Base-by-base conservation (phyloP, 1,139 yeast genomes). In the Lodderomyces beijingensis region DNA sequence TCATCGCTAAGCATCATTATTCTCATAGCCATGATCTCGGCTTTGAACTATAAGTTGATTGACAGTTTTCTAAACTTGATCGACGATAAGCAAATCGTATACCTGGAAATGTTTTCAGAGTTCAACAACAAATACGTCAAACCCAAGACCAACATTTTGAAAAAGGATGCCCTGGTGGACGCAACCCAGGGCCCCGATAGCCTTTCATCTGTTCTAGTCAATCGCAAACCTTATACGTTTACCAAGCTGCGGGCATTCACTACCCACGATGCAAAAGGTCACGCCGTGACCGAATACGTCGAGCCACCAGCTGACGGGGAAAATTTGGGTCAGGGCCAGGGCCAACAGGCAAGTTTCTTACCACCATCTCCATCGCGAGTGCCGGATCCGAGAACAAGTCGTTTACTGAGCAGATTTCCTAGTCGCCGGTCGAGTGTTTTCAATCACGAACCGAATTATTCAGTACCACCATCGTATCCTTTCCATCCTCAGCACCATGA, bases 101-200 rank as follows among this genome's bases (percentile, higher is more conserved):
- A 70, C 41, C 75, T 71, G 40, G 87, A 82, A 45, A 74, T 77
- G 47, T 64, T 79, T 39, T 70, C 68, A 22, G 93, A 83, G 46
- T 79, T 79, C 47, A 74, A 79, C 43, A 58, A 66, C 27, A 82
- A 82, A 49, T 75, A 69, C 41, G 83, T 82, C n/a, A 69, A 70
- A 31, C 88, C 89, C 3, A 70, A 71, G 34, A 57, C 75, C 1
- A 66, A 77, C 5, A 65, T 16, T 23, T 30, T 9, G 13, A 16
- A 14, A 22, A 28, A 22, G 25, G 25, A 21, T 28, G 31, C 26
- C 25, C 15, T 14, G 25, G 18, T 81, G 8, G 89, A 83, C 51
- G 78, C 87, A 7, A 74, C 81, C 19, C 51, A 44, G 35, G 70
- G 70, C 3, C 64, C 64, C 13, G 40, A 48, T 20, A 56, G 57